Evolutionary conservation across 805 yeast genomes (phyloP).

Genomic region (Debaryomyces maramus): DNA sequence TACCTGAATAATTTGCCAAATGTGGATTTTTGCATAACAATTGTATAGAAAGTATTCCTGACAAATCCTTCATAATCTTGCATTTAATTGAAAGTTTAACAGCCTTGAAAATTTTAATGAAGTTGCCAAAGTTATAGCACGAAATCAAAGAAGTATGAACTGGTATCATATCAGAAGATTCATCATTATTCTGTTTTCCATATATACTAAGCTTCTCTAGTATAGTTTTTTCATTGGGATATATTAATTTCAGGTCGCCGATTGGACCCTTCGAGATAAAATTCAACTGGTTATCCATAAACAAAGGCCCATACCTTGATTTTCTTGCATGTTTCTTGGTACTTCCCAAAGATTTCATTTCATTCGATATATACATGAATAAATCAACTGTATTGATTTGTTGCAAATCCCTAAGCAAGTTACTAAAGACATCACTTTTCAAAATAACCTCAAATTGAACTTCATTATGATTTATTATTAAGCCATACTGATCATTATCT

Average conservation of each 20-base stretch:
- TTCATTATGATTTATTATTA: slow-evolving; percentile 27
- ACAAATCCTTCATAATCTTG: slow-evolving; percentile 36
- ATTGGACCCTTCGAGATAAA: slow-evolving; percentile 72
- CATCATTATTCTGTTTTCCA: slow-evolving; percentile 22
- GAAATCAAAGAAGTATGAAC: slow-evolving; percentile 25
- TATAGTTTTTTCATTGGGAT: slow-evolving; percentile 62
- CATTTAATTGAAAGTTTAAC: slow-evolving; percentile 41
- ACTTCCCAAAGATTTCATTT: slow-evolving; percentile 1
- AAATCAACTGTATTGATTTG: slow-evolving; percentile 38
- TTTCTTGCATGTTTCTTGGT: background rate
- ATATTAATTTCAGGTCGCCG: slow-evolving; percentile 64
- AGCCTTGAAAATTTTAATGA: slow-evolving; percentile 33
- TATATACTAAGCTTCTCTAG: slow-evolving; percentile 58
- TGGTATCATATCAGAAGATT: slow-evolving; percentile 19
- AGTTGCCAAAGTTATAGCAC: slow-evolving; percentile 32
- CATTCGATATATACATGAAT: slow-evolving; percentile 30
- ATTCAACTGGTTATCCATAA: slow-evolving; percentile 40
- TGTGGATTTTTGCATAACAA: slow-evolving; percentile 35
- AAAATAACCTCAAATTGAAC: slow-evolving; percentile 37
- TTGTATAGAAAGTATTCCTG: slow-evolving; percentile 39
- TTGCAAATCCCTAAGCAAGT: slow-evolving; percentile 35
- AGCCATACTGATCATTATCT: slow-evolving; percentile 12
- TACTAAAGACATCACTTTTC: slow-evolving; percentile 38
- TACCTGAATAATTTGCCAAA: slow-evolving; percentile 32
- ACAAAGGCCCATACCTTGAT: slow-evolving; percentile 2